Percentiles rank a stretch among this genome's conserved stretches.
Conservation (phyloP, 2,329 filamentous ascomycete genomes). For the Calonectria montana region DNA sequence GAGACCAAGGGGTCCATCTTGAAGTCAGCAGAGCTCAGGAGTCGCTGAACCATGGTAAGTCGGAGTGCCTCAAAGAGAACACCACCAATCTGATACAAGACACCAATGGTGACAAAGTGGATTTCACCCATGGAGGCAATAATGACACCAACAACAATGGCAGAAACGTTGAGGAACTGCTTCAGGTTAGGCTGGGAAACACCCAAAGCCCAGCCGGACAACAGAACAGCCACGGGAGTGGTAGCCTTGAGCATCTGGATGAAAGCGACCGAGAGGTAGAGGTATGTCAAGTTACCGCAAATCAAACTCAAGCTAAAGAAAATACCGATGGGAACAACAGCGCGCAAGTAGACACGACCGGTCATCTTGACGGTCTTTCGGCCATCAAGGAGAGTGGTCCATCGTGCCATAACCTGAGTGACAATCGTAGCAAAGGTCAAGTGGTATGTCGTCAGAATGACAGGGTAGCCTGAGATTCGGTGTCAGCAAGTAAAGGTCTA, state of each 20-base stretch:
- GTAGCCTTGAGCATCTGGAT: constrained; percentile 99
- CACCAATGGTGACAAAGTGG: constrained; percentile 85
- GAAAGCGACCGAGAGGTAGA: constrained; percentile 95
- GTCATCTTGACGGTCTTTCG: constrained; percentile 98
- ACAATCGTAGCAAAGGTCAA: constrained; percentile 91
- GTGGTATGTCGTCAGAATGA: constrained; percentile 96
- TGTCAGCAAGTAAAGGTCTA: constrained; percentile 30
- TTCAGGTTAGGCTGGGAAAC: constrained; percentile 86
- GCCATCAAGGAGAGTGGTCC: constrained; percentile 89
- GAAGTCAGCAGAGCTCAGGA: constrained; percentile 85
- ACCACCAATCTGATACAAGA: constrained; percentile 82
- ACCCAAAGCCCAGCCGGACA: constrained; percentile 89
- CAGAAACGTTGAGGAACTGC: constrained; percentile 90
- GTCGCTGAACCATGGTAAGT: constrained; percentile 85
- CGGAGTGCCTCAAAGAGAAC: constrained; percentile 86
- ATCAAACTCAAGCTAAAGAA: constrained; percentile 98
- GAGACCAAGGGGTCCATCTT: constrained; percentile 94
- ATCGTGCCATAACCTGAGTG: constrained; percentile 92
- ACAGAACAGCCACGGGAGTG: constrained; percentile 90
- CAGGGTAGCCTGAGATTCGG: constrained; percentile 68
- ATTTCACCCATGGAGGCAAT: constrained; percentile 97
- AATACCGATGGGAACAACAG: constrained; percentile 93
- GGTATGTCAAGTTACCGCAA: constrained; percentile 94
- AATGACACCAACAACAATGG: constrained; percentile 94
- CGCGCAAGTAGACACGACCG: constrained; percentile 88